A percentile compares a stretch with the other conserved stretches of the same genome.
Evolutionary conservation across 106 monocot species (phyloP).

Genomic region (Dactylorhiza incarnata): DNA sequence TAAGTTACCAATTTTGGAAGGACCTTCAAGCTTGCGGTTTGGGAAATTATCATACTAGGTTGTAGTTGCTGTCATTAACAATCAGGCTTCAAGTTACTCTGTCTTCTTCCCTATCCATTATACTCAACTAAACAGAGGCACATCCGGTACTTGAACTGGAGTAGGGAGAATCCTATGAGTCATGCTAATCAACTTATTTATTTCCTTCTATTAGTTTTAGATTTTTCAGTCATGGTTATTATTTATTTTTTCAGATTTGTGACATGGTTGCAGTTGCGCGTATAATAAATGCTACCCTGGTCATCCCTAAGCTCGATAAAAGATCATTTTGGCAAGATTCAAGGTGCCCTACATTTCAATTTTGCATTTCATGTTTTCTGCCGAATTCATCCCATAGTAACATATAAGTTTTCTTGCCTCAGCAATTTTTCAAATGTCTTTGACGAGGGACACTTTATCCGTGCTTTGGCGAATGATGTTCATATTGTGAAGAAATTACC

Average conservation of each 20-base stretch:
- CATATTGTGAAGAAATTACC: slow-evolving; percentile 80
- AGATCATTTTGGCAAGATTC: slow-evolving; percentile 94
- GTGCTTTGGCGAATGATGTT: slow-evolving; percentile 64
- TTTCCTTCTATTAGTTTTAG: not conserved
- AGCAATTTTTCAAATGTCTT: slow-evolving; percentile 98
- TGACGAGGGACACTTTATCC: slow-evolving; percentile 69
- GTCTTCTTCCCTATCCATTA: not conserved
- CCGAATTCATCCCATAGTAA: slow-evolving; percentile 6
- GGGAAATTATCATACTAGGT: too few relatives aligned
- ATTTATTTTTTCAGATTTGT: slow-evolving; percentile 53
- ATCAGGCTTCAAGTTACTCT: not conserved
- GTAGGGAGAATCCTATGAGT: not conserved
- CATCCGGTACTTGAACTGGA: not conserved
- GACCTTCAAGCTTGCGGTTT: not conserved
- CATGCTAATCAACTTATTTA: not conserved
- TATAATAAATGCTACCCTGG: slow-evolving; percentile 83
- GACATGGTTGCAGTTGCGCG: slow-evolving; percentile 98
- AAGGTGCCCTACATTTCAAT: slow-evolving; percentile 32
- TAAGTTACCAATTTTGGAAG: not conserved
- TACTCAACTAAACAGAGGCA: not conserved
- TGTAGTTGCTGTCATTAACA: not conserved
- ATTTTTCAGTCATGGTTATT: not conserved
- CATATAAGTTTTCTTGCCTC: slow-evolving; percentile 9
- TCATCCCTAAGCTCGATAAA: slow-evolving; percentile 91
- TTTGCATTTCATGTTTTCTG: not conserved